A percentile compares a stretch with the other conserved stretches of the same genome.
These are phyloP conservation scores for Lecanicillium sp. DNA, from an alignment of 2,329 filamentous ascomycete genomes.

Conservation along the genomic window DNA sequence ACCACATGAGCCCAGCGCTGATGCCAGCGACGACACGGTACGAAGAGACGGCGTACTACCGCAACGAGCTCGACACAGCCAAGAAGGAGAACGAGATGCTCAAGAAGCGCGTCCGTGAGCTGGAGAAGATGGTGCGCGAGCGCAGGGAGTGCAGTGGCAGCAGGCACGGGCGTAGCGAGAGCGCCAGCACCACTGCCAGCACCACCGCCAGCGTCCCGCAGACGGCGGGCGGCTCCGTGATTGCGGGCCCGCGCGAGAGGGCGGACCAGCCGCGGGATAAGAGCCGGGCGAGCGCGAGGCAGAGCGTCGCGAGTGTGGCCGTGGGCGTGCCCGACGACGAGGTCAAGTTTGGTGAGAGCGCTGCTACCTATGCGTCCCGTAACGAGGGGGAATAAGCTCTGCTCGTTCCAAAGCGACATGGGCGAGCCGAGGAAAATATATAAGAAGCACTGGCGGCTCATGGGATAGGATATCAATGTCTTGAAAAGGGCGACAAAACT, in stretches of 20 bases:
- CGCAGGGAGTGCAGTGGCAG: slow-evolving; percentile 42
- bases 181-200: slow-evolving; percentile 48
- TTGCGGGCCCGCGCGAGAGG: slow-evolving; percentile 41
- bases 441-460: too few species aligned
- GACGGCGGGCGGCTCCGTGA: slow-evolving; percentile 33
- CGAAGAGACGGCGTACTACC: slow-evolving; percentile 56
- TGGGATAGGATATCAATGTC: neutral
- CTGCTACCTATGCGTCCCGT: slow-evolving; percentile 34
- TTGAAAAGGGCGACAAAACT: neutral
- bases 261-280: slow-evolving; percentile 29
- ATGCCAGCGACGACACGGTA: slow-evolving; percentile 54
- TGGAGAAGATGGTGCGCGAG: slow-evolving; percentile 51
- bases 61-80: slow-evolving; percentile 53
- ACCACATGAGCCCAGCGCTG: slow-evolving; percentile 46
- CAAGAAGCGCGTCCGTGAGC: slow-evolving; percentile 54
- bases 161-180: slow-evolving; percentile 41
- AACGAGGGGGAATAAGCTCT: neutral
- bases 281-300: slow-evolving; percentile 36
- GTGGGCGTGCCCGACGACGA: slow-evolving; percentile 56
- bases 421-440: neutral
- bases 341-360: slow-evolving; percentile 56
- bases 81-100: slow-evolving; percentile 60
- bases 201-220: slow-evolving; percentile 34
- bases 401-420: neutral
- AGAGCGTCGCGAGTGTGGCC: slow-evolving; percentile 41